Base-by-base conservation (phyloP, 2,329 filamentous ascomycete species). In the Alternaria atra region DNA sequence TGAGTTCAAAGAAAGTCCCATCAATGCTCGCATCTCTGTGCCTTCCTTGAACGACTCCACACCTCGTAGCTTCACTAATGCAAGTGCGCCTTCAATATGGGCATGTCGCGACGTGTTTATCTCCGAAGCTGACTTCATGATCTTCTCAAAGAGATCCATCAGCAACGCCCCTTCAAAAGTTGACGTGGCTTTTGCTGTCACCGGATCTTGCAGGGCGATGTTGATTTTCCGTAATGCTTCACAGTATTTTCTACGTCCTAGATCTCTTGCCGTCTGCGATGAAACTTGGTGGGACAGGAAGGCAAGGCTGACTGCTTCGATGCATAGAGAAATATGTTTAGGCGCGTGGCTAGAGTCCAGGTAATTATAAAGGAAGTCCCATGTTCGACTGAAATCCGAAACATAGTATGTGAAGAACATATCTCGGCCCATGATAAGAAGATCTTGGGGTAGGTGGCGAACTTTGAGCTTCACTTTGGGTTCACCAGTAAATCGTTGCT, bases 251-350 rank as follows among this genome's bases (percentile, higher is more conserved):
- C 58, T 60, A 5, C 64, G 60, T 6, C 63, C 65, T 2, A 73
- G 48, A 7, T 64, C 57, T 17, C 47, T 58, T 6, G 73, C 72
- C 6, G 64, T 57, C 2, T 52, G 58, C 0, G 68, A 73, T 3
- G 42, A 57, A 12, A 64, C 56, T 29, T 73, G 61, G 43, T 70
- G 69, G 3, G 67, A 67, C 0, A 75, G 52, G 44, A 74, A 75
- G 2, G 68, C 70, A 7, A 76, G 62, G 48, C 72, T 75, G 23
- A 69, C 71, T 32, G 72, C 72, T 51, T 75, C 72, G 30, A 75
- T 73, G 20, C 68, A 66, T 9, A 74, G 55, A 2, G 58, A 55
- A 4, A 75, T 42, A 57, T 74, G 61, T 10, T 70, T 66, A 10
- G 71, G 70, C 7, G 66, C 34, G 6, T n/a, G 10, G 4, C 13